A percentile compares a stretch with the other conserved stretches of the same genome.
These are phyloP conservation scores for Globisporangium iwayamae DNA, from an alignment of 352 stramenopile species.

Conservation along the genomic window DNA sequence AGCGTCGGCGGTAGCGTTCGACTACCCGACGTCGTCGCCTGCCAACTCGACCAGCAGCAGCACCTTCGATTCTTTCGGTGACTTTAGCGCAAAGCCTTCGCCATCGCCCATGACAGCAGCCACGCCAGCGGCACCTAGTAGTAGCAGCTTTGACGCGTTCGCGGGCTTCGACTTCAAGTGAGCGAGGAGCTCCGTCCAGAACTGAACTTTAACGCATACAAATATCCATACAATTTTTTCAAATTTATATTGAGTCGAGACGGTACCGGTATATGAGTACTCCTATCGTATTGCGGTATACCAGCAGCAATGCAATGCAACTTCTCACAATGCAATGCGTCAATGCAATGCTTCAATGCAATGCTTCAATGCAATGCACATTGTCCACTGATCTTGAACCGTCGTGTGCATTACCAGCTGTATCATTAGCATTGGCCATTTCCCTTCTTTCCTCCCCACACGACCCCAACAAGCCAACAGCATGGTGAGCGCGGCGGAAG, in stretches of 20 bases:
- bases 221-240: neutral
- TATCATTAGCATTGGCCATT: neutral
- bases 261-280: too few relatives aligned
- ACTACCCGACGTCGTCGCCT: neutral
- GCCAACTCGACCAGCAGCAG: slow-evolving; percentile 20
- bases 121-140: neutral
- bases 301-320: too few relatives aligned
- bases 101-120: neutral
- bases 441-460: too few relatives aligned
- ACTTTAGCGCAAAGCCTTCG: slow-evolving; percentile 15
- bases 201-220: neutral
- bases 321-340: too few relatives aligned
- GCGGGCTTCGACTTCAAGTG: slow-evolving; percentile 23
- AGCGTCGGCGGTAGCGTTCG: neutral
- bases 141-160: slow-evolving; percentile 18
- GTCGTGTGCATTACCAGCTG: neutral
- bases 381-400: neutral
- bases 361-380: neutral
- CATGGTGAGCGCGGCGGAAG: slow-evolving; percentile 72
- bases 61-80: slow-evolving; percentile 21
- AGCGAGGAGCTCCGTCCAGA: neutral
- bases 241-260: neutral
- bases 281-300: too few relatives aligned
- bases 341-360: neutral
- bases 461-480: neutral